Percentiles rank a stretch among this genome's conserved stretches.
Conservation (phyloP, 192 early-diverging fungal species). For the Linnemannia hyalina region DNA sequence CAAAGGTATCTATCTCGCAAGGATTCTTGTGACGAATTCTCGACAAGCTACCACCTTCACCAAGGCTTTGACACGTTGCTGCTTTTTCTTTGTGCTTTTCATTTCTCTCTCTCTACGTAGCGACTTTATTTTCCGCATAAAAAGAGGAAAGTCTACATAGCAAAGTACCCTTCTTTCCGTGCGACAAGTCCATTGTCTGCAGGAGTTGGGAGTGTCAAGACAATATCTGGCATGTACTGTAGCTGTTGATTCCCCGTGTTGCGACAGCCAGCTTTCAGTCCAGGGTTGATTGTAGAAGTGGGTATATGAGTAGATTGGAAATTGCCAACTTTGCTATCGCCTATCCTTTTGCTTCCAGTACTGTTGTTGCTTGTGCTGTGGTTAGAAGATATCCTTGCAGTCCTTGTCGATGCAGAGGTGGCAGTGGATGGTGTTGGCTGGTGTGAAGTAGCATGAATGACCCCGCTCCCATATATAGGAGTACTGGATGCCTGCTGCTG, state of each 20-base stretch:
- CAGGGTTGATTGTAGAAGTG: background rate
- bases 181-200: constrained; percentile 15
- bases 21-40: too few relatives aligned
- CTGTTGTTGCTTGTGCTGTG: background rate
- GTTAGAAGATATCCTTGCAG: background rate
- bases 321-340: background rate
- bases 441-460: background rate
- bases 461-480: background rate
- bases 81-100: too few relatives aligned
- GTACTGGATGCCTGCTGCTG: background rate
- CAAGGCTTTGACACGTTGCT: too few relatives aligned
- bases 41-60: too few relatives aligned
- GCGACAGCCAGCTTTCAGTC: background rate
- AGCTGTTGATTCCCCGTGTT: background rate
- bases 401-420: background rate
- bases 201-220: constrained; percentile 39
- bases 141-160: constrained; percentile 4
- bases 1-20: too few relatives aligned
- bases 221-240: constrained; percentile 39
- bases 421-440: background rate
- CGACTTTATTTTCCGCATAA: too few relatives aligned
- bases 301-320: background rate
- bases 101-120: too few relatives aligned
- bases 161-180: constrained; percentile 26
- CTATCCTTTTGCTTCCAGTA: background rate